These are phyloP conservation scores for Aspergillus novofumigatus DNA, from an alignment of 2,329 filamentous ascomycete species.

Conservation along the genomic window DNA sequence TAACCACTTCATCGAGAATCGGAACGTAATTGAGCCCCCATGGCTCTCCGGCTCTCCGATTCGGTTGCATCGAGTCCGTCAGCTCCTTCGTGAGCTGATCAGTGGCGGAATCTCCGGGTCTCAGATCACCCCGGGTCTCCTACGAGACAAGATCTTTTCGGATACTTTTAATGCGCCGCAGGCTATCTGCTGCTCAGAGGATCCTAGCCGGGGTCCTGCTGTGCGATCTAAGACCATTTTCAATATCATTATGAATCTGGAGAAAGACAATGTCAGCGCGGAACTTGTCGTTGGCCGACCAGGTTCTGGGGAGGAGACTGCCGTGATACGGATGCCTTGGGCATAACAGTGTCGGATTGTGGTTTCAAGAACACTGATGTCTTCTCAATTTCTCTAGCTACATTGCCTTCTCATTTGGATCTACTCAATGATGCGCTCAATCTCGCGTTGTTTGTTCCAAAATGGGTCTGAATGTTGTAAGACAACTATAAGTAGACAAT, in stretches of 20 bases:
- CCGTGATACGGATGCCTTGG: constrained; percentile 27
- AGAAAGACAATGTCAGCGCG: constrained; percentile 19
- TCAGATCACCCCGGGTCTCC: constrained; percentile 15
- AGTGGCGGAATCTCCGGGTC: constrained; percentile 17
- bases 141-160: constrained; percentile 33
- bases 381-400: background rate
- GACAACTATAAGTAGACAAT: background rate
- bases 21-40: constrained; percentile 28
- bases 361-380: background rate
- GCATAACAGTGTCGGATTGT: background rate
- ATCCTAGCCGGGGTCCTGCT: constrained; percentile 22
- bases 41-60: constrained; percentile 33
- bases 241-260: constrained; percentile 35
- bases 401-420: background rate
- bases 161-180: constrained; percentile 34
- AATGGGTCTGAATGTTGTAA: background rate
- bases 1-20: constrained; percentile 42
- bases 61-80: constrained; percentile 23
- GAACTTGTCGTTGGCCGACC: constrained; percentile 33
- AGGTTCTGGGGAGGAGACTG: constrained; percentile 24
- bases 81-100: constrained; percentile 24
- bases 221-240: constrained; percentile 32
- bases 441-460: background rate
- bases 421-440: background rate
- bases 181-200: constrained; percentile 34